phyloP scores from a whole-genome alignment of 768 basidiomycete species.

The Daedaleopsis nitida region DNA sequence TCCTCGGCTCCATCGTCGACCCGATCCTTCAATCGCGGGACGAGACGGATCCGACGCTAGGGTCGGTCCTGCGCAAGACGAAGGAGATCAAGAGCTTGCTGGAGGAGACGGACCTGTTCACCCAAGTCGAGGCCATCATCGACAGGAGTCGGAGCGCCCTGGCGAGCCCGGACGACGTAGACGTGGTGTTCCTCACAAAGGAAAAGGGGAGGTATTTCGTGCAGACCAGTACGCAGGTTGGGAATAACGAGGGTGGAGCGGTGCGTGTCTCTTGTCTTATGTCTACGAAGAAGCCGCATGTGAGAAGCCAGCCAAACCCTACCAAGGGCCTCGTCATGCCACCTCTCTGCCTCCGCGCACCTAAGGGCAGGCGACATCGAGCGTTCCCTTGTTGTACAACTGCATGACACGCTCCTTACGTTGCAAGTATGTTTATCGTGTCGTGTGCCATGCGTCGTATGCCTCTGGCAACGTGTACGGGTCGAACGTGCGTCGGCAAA shows the following conservation, averaged over 20 bases:
- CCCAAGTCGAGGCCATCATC: conserved; percentile 61
- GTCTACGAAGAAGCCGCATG: background rate
- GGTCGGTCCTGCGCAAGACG: conserved; percentile 70
- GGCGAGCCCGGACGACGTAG: conserved; percentile 64
- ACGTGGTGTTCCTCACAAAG: conserved; percentile 75
- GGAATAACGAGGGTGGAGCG: conserved; percentile 92
- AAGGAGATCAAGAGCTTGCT: conserved; percentile 67
- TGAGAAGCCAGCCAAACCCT: background rate
- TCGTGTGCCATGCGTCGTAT: no score
- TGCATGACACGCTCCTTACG: no score
- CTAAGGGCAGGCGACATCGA: no score
- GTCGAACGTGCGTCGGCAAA: no score
- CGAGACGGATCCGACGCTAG: conserved; percentile 43
- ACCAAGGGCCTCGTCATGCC: background rate
- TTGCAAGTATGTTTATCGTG: no score
- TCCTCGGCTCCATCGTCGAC: conserved; percentile 76
- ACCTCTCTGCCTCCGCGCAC: no score
- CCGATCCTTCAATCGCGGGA: conserved; percentile 38
- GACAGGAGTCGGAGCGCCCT: conserved; percentile 57
- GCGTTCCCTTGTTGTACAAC: no score
- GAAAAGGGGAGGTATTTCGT: conserved; percentile 79
- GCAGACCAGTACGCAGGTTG: conserved; percentile 87
- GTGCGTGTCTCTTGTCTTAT: conserved; percentile 47
- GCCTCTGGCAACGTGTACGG: no score
- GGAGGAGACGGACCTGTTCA: conserved; percentile 77